Evolutionary conservation across 495 filamentous ascomycete genomes (phyloP).

Genomic region (Gamarada debralockiae): DNA sequence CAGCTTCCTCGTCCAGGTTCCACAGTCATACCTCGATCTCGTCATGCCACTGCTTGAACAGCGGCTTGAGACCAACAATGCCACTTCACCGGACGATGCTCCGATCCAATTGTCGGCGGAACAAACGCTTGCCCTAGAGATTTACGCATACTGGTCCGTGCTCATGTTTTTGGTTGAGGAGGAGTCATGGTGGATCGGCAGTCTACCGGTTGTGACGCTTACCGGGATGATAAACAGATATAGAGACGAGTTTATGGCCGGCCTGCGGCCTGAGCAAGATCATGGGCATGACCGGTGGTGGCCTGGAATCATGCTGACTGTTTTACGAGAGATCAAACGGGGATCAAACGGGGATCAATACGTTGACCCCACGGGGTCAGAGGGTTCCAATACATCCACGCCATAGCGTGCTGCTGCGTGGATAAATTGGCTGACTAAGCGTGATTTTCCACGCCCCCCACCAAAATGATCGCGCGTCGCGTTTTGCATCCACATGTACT

Average conservation of each 20-base stretch:
- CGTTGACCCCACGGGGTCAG: conserved; percentile 1
- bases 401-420: too few species aligned
- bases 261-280: neutral
- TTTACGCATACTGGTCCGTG: conserved; percentile 12
- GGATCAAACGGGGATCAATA: neutral
- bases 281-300: conserved; percentile 5
- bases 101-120: neutral
- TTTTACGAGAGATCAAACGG: conserved; percentile 6
- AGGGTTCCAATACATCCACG: too few species aligned
- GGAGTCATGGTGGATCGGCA: conserved; percentile 11
- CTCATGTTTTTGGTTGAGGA: conserved; percentile 13
- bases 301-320: conserved; percentile 7
- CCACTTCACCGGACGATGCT: neutral
- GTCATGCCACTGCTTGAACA: conserved; percentile 8
- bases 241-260: conserved; percentile 7
- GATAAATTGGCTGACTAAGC: too few species aligned
- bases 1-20: conserved; percentile 9
- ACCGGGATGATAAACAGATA: conserved; percentile 8
- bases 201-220: conserved; percentile 7
- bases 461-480: too few species aligned
- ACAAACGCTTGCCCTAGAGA: conserved; percentile 10
- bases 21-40: conserved; percentile 9
- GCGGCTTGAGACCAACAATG: conserved; percentile 2
- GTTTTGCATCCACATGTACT: too few species aligned
- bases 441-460: too few species aligned